Percentiles rank a stretch among this genome's conserved stretches.
Conservation (phyloP, 495 filamentous ascomycete genomes). For the Ramalina intermedia region DNA sequence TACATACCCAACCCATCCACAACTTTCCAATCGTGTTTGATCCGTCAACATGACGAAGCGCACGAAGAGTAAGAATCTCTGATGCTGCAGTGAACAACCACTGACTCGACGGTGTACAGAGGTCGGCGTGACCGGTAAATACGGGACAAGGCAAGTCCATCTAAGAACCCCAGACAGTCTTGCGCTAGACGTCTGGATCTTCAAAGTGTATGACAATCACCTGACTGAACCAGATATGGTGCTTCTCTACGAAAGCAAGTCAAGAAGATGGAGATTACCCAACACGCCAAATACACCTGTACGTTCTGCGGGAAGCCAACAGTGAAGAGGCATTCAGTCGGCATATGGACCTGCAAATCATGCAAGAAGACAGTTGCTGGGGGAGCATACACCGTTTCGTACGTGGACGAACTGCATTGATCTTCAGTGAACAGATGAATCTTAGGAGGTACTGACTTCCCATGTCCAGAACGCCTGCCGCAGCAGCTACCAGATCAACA, state of each 20-base stretch:
- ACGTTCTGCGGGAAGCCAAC: slow-evolving; percentile 94
- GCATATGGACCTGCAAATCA: slow-evolving; percentile 91
- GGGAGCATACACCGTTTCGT: slow-evolving; percentile 94
- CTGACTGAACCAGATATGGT: slow-evolving; percentile 57
- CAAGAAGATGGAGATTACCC: slow-evolving; percentile 99
- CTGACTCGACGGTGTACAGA: slow-evolving; percentile 25
- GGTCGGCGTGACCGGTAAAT: slow-evolving; percentile 76
- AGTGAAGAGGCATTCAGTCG: slow-evolving; percentile 81
- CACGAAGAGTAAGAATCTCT: slow-evolving; percentile 56
- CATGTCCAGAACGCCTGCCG: slow-evolving; percentile 67
- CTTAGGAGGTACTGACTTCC: not conserved
- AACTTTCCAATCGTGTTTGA: not conserved
- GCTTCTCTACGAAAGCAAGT: slow-evolving; percentile 99
- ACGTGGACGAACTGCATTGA: slow-evolving; percentile 32
- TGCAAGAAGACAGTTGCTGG: slow-evolving; percentile 93
- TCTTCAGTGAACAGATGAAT: not conserved
- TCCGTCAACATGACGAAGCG: slow-evolving; percentile 78
- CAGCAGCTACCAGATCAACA: slow-evolving; percentile 90
- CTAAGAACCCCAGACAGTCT: not conserved
- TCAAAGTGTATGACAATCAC: not conserved
- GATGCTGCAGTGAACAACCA: not conserved
- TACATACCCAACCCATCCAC: not conserved
- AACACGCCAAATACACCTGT: slow-evolving; percentile 87
- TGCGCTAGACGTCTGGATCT: not conserved
- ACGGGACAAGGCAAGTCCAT: slow-evolving; percentile 46